Evolutionary conservation across 2,329 filamentous ascomycete genomes (phyloP), one percentile per base, ranked within the genome.

Genomic region (Monosporascus sp.): DNA sequence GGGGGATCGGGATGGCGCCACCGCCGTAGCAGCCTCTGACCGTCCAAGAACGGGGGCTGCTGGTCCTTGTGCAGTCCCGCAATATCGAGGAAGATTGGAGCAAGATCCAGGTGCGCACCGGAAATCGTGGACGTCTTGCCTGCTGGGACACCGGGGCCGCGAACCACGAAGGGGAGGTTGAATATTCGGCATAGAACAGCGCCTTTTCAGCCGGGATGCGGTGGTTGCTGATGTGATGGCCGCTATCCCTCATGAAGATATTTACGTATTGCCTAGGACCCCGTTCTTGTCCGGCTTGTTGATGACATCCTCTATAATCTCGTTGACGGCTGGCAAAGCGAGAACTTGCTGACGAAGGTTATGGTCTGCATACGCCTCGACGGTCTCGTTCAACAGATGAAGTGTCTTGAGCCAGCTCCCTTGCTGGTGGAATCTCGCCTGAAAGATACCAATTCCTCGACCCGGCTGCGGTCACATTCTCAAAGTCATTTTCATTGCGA

Each of bases 341-440:
- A 74, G 68, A 51, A 81, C 69, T 14, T 76, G 72, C 49, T 74
- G 71, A 4, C 73, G 69, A 54, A 77, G 77, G 48, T 75, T 78
- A 22, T 76, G 69, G 19, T 82, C 80, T 50, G 77, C 72, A 60
- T 78, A 80, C 1, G 68, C 69, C 31, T 76, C 61, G 7, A 68
- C 66, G 6, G 69, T 66, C 5, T 64, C 59, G 19, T 65, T 70
- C 51, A 52, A 41, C 5, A 19, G 22, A 2, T n/a, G 45, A 11
- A 49, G 36, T 2, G 20, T 49, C 17, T 40, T 37, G 8, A 52
- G 7, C 31, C 24, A n/a, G 34, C 24, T 19, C 34, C 36, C 17
- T 40, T 31, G 4, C 9, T 31, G 9, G 27, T 31, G 27, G 9
- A 31, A 31, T 31, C 27, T 31, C 3, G 9, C 9, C 27, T 31